Evolutionary conservation across 2,329 filamentous ascomycete species (phyloP), one percentile per base, ranked within the genome.

Genomic region (Aschersonia sp.): DNA sequence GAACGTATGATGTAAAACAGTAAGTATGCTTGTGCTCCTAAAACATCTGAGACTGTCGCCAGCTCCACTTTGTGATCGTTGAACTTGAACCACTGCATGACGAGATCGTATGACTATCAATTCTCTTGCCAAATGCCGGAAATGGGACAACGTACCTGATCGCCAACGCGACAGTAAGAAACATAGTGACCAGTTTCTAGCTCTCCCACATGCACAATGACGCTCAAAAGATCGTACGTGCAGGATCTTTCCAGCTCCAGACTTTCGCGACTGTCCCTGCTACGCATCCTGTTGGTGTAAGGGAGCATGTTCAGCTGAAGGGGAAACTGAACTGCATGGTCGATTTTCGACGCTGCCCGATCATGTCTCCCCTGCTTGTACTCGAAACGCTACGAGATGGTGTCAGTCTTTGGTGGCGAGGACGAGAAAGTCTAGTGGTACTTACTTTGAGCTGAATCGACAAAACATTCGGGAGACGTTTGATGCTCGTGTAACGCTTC

Each of bases 171-270:
- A 51, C 85, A 89, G 62, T 94, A 96, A n/a, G 84, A 86, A 49
- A 89, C 81, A 59, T 94, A 96, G 61, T 96, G 89, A 12, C 89
- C 91, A 1, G 87, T 89, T 57, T 96, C 89, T 49, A 96, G 84
- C 63, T 91, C 88, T 46, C 91, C 91, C 51, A 94, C 86, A 59
- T 97, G 91, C 40, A 95, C 89, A 29, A 97, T 84, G 3, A 95
- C 89, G 52, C 85, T 89, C 20, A 89, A 76, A 1, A 97, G 75
- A 55, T 95, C 88, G 62, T 96, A 97, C 4, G 84, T 79, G 58
- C 85, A 89, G 4, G 77, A 81, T 56, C 78, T 70, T 48, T 73
- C 73, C 20, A 82, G 62, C 56, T 82, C 78, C 44, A 77, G 68
- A 53, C 69, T 73, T 50, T 78, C 73, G 40, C 71, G 64, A 44